A percentile compares a stretch with the other conserved stretches of the same genome.
Conservation (phyloP, 495 filamentous ascomycete genomes). For the Chaetomidium leptoderma region DNA sequence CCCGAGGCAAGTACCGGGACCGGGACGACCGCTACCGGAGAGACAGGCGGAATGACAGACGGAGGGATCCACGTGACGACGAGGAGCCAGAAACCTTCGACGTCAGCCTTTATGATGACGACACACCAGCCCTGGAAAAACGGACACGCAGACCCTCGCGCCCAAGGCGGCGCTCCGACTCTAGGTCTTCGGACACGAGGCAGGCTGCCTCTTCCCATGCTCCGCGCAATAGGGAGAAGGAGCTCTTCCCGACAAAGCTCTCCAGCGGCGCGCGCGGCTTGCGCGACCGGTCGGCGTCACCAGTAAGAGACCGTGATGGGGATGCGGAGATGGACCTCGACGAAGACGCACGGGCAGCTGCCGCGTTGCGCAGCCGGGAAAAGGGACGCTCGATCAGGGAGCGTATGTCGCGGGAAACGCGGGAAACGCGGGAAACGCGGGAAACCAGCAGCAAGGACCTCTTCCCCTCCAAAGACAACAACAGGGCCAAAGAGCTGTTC, state of each 20-base stretch:
- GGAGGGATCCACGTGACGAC: constrained; percentile 47
- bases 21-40: constrained; percentile 58
- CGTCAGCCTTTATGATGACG: constrained; percentile 76
- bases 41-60: constrained; percentile 52
- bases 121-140: constrained; percentile 37
- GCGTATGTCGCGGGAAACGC: constrained; percentile 31
- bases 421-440: too few relatives aligned
- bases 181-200: constrained; percentile 31
- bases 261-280: constrained; percentile 40
- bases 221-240: constrained; percentile 40
- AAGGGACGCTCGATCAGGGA: constrained; percentile 47
- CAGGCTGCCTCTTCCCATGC: too few relatives aligned
- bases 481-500: constrained; percentile 62
- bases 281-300: constrained; percentile 67
- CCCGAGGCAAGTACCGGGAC: constrained; percentile 50
- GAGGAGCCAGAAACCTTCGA: constrained; percentile 57
- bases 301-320: constrained; percentile 59
- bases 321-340: constrained; percentile 46
- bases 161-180: constrained; percentile 32
- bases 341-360: constrained; percentile 28
- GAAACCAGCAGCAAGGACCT: constrained; percentile 55
- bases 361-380: constrained; percentile 38
- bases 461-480: constrained; percentile 55
- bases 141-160: constrained; percentile 29
- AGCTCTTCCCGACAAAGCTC: constrained; percentile 49